Percentiles rank a stretch among this genome's conserved stretches.
These are phyloP conservation scores for Pleurotus djamor DNA, from an alignment of 768 basidiomycete genomes.

Conservation along the genomic window DNA sequence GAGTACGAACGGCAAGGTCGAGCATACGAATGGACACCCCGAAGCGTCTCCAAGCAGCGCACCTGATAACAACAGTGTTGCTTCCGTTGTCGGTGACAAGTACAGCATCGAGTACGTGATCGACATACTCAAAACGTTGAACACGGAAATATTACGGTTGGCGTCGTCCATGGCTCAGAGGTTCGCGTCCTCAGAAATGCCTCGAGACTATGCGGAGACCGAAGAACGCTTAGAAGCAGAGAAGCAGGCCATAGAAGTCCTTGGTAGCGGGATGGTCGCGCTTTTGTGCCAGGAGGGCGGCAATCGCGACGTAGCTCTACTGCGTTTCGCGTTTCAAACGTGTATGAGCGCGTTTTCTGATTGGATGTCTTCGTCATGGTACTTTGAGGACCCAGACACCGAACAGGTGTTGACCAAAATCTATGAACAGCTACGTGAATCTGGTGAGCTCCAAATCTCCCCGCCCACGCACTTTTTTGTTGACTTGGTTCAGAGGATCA, in stretches of 20 bases:
- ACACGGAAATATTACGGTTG: conserved; percentile 48
- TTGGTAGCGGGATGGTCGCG: conserved; percentile 33
- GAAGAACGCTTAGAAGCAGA: conserved; percentile 21
- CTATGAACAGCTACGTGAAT: conserved; percentile 37
- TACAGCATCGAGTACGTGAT: conserved; percentile 36
- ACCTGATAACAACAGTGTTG: not conserved
- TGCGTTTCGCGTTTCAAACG: conserved; percentile 44
- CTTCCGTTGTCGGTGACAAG: not conserved
- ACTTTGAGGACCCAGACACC: conserved; percentile 45
- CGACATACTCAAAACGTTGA: conserved; percentile 41
- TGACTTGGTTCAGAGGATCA: conserved; percentile 37
- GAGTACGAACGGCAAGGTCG: not conserved
- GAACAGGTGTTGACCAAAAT: conserved; percentile 42
- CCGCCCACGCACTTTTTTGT: not conserved
- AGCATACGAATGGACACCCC: not conserved
- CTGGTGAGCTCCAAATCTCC: conserved; percentile 26
- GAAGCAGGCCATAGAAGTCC: conserved; percentile 23
- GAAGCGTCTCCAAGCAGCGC: not conserved
- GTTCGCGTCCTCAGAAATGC: conserved; percentile 21
- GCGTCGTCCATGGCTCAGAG: conserved; percentile 48
- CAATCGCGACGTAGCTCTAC: conserved; percentile 34
- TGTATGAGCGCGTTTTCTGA: conserved; percentile 44
- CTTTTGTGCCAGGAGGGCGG: conserved; percentile 35
- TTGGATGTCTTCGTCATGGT: conserved; percentile 51
- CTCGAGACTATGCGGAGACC: conserved; percentile 6